A percentile compares a stretch with the other conserved stretches of the same genome.
phyloP scores from a whole-genome alignment of 805 yeast genomes.

The Starmerella bombicola region DNA sequence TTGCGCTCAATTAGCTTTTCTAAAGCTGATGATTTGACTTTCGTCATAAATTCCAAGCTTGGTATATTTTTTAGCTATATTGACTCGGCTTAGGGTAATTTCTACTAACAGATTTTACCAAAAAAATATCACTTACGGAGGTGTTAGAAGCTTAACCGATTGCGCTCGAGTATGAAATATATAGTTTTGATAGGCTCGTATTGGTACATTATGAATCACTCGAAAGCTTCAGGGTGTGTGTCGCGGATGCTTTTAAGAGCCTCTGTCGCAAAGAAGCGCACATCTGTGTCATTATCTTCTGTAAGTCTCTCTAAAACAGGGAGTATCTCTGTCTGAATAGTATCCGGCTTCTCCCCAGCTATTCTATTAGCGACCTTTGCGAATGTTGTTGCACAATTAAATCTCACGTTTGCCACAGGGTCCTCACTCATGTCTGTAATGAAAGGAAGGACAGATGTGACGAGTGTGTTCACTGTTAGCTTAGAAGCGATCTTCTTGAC shows the following conservation, averaged over 20 bases:
- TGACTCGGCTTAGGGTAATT: too few species aligned
- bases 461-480: slow-evolving; percentile 44
- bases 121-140: too few species aligned
- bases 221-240: slow-evolving; percentile 3
- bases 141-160: too few species aligned
- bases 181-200: not conserved
- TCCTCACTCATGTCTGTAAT: slow-evolving; percentile 60
- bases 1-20: slow-evolving; percentile 18
- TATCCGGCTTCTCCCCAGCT: slow-evolving; percentile 35
- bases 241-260: slow-evolving; percentile 36
- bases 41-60: too few species aligned
- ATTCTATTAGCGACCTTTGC: slow-evolving; percentile 36
- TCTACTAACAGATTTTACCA: too few species aligned
- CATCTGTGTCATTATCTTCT: slow-evolving; percentile 76
- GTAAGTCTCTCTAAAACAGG: slow-evolving; percentile 54
- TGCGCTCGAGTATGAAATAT: not conserved
- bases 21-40: slow-evolving; percentile 11
- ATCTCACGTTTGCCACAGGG: slow-evolving; percentile 87
- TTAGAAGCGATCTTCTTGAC: slow-evolving; percentile 72
- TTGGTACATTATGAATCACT: not conserved
- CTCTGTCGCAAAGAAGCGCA: slow-evolving; percentile 67
- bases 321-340: slow-evolving; percentile 41
- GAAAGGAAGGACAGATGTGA: slow-evolving; percentile 64
- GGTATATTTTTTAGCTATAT: too few species aligned
- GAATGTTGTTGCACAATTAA: slow-evolving; percentile 84